Evolutionary conservation across 768 basidiomycete genomes (phyloP).

Genomic region (Tylopilus plumbeoviolaceoides): DNA sequence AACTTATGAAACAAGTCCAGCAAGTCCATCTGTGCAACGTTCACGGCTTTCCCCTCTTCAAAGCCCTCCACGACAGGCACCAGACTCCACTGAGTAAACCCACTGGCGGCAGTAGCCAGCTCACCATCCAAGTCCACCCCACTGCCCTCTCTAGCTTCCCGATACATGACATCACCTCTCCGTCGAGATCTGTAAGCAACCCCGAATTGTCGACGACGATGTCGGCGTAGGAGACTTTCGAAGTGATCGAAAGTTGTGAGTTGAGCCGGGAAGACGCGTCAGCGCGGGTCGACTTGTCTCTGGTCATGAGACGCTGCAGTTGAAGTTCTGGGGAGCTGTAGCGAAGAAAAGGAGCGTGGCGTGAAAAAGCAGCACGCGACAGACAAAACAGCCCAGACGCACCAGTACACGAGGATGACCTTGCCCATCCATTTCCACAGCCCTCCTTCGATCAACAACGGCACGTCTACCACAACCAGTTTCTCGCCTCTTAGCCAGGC

Average conservation of each 20-base stretch:
- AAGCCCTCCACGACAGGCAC: constrained; percentile 35
- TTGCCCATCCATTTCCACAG: constrained; percentile 80
- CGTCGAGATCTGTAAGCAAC: constrained; percentile 59
- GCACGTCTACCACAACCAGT: constrained; percentile 85
- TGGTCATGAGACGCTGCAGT: constrained; percentile 72
- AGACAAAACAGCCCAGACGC: background rate
- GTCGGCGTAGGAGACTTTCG: constrained; percentile 84
- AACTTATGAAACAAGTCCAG: background rate
- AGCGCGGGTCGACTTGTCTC: constrained; percentile 61
- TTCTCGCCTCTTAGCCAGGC: constrained; percentile 77
- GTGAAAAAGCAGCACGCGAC: background rate
- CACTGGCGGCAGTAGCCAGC: constrained; percentile 56
- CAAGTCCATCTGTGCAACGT: background rate
- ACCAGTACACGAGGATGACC: constrained; percentile 94
- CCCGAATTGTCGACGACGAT: constrained; percentile 88
- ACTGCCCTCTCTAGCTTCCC: constrained; percentile 39
- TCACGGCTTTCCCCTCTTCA: constrained; percentile 20
- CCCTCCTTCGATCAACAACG: constrained; percentile 85
- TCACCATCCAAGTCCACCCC: constrained; percentile 59
- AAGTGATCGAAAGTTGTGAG: constrained; percentile 74
- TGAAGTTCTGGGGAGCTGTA: constrained; percentile 78
- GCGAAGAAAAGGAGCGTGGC: background rate
- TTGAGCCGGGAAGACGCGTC: constrained; percentile 73
- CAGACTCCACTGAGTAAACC: constrained; percentile 46
- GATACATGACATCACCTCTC: constrained; percentile 39